Evolutionary conservation across 352 stramenopile species (phyloP).

Genomic region (Globisporangium cystogenes): DNA sequence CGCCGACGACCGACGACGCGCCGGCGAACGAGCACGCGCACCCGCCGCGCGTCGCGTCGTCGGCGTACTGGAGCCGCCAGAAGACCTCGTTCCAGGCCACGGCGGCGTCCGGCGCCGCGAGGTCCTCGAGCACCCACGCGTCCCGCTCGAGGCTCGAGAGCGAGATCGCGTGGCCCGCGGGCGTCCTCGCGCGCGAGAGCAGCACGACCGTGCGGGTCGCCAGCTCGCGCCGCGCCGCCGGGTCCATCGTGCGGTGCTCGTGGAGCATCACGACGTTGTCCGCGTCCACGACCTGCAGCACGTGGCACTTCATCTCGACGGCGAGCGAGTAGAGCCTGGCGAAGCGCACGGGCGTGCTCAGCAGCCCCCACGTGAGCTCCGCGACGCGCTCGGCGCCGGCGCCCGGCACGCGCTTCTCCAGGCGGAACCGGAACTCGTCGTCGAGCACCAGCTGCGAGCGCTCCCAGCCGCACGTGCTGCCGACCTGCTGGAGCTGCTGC

Average conservation of each 20-base stretch:
- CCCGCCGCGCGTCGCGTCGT: neutral
- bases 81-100: slow-evolving; percentile 13
- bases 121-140: slow-evolving; percentile 4
- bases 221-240: neutral
- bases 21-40: slow-evolving; percentile 8
- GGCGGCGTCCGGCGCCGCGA: neutral
- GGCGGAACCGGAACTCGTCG: slow-evolving; percentile 3
- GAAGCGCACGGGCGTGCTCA: slow-evolving; percentile 4
- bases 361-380: neutral
- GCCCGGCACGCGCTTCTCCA: slow-evolving; percentile 2
- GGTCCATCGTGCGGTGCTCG: slow-evolving; percentile 10
- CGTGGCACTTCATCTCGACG: slow-evolving; percentile 6
- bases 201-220: slow-evolving; percentile 2
- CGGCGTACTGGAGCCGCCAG: slow-evolving; percentile 10
- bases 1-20: neutral
- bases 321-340: slow-evolving; percentile 1
- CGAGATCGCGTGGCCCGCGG: neutral
- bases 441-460: neutral
- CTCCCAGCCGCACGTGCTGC: slow-evolving; percentile 7
- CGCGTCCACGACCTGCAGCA: slow-evolving; percentile 10
- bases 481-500: neutral
- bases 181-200: slow-evolving; percentile 5
- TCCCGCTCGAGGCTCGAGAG: slow-evolving; percentile 5
- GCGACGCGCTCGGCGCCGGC: neutral
- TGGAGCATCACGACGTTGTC: slow-evolving; percentile 13